phyloP scores from a whole-genome alignment of 2,329 filamentous ascomycete genomes.

The Penicillium sp. region DNA sequence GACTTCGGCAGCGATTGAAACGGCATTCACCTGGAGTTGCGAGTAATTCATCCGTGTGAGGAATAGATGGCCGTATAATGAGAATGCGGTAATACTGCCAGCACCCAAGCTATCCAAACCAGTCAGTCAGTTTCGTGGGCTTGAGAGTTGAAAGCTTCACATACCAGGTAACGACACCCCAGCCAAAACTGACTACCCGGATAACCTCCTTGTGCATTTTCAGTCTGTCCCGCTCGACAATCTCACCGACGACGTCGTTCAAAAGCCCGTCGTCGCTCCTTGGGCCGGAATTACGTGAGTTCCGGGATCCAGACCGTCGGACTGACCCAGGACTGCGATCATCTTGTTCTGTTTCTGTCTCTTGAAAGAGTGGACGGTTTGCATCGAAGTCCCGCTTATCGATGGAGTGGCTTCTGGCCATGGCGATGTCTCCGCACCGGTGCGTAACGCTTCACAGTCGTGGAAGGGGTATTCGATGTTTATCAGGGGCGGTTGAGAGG shows the following conservation, averaged over 20 bases:
- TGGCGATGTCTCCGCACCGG: conserved; percentile 17
- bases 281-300: conserved; percentile 19
- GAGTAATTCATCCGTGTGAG: conserved; percentile 83
- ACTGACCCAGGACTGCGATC: conserved; percentile 29
- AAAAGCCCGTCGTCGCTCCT: conserved; percentile 51
- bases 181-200: conserved; percentile 60
- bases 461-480: neutral
- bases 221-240: conserved; percentile 59
- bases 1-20: conserved; percentile 83
- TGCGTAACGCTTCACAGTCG: neutral
- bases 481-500: neutral
- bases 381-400: conserved; percentile 52
- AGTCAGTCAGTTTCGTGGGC: conserved; percentile 7
- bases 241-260: conserved; percentile 62
- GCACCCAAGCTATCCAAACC: conserved; percentile 66
- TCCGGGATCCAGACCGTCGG: conserved; percentile 24
- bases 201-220: conserved; percentile 56
- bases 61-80: conserved; percentile 88
- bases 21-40: conserved; percentile 87
- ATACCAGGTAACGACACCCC: conserved; percentile 62
- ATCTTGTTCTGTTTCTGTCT: conserved; percentile 13
- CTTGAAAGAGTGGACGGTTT: conserved; percentile 38
- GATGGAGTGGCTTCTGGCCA: conserved; percentile 34
- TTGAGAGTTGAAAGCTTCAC: conserved; percentile 3
- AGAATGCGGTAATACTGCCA: conserved; percentile 90